phyloP scores from a whole-genome alignment of 495 filamentous ascomycete genomes.

The Pyrenula massariospora region DNA sequence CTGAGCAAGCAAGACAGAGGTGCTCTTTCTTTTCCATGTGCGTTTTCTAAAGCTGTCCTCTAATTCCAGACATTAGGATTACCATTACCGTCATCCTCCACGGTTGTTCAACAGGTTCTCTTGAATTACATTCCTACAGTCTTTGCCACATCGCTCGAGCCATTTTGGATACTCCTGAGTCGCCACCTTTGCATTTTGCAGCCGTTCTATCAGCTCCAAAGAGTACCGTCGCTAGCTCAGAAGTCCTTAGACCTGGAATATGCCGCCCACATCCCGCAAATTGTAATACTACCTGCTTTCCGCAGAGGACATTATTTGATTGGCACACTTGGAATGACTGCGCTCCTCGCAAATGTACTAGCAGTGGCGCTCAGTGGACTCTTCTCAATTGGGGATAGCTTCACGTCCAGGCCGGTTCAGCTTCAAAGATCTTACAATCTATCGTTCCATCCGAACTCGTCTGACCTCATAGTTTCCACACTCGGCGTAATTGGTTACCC shows the following conservation, averaged over 20 bases:
- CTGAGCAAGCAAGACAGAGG: background rate
- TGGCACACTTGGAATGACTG: slow-evolving; percentile 17
- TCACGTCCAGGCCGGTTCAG: background rate
- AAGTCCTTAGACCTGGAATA: slow-evolving; percentile 25
- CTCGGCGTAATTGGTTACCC: background rate
- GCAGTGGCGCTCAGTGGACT: slow-evolving; percentile 22
- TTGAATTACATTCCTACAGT: slow-evolving; percentile 32
- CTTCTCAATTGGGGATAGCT: slow-evolving; percentile 10
- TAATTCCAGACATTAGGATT: slow-evolving; percentile 29
- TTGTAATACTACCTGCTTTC: slow-evolving; percentile 23
- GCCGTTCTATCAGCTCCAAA: slow-evolving; percentile 28
- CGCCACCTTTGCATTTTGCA: slow-evolving; percentile 28
- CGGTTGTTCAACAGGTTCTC: slow-evolving; percentile 22
- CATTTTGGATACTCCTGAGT: slow-evolving; percentile 31
- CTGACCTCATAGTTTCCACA: background rate
- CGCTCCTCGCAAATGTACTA: slow-evolving; percentile 26
- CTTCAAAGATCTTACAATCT: slow-evolving; percentile 2
- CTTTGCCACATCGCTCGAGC: slow-evolving; percentile 31
- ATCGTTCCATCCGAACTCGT: slow-evolving; percentile 2
- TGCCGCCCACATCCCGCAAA: slow-evolving; percentile 30
- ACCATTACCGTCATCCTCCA: slow-evolving; percentile 19
- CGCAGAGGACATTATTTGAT: slow-evolving; percentile 22
- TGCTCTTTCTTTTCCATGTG: background rate
- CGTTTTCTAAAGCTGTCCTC: no score
- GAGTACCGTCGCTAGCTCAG: slow-evolving; percentile 12